These are phyloP conservation scores for Rhodotorula glutinis DNA, from an alignment of 1,284 basidiomycete species.

Conservation along the genomic window DNA sequence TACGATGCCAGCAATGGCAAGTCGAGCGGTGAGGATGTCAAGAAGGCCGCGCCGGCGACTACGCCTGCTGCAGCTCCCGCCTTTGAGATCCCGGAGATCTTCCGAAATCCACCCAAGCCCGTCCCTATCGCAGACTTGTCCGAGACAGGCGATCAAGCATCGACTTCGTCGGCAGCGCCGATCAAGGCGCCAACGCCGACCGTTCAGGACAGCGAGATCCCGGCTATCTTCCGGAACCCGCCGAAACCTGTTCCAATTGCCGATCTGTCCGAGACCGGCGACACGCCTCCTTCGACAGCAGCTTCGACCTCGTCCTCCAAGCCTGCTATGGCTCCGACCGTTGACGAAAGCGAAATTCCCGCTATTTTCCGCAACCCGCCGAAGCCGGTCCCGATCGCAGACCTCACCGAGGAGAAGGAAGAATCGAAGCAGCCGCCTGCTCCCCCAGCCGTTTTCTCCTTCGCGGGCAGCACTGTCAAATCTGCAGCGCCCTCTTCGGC, in stretches of 20 bases:
- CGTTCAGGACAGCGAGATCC: constrained; percentile 8
- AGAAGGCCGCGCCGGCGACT: constrained; percentile 2
- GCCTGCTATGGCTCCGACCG: background rate
- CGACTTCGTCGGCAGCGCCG: background rate
- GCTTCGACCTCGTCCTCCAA: background rate
- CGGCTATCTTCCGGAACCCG: constrained; percentile 22
- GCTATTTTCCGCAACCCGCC: constrained; percentile 29
- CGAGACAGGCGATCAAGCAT: background rate
- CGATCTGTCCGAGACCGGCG: constrained; percentile 2
- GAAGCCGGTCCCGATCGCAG: constrained; percentile 5
- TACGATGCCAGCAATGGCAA: constrained; percentile 5
- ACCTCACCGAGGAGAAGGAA: constrained; percentile 14
- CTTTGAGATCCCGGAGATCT: constrained; percentile 10
- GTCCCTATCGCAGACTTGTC: constrained; percentile 16
- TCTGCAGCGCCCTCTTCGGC: constrained; percentile 1
- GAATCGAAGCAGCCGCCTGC: constrained; percentile 33
- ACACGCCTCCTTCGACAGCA: background rate
- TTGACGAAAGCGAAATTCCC: constrained; percentile 12
- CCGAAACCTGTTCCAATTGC: constrained; percentile 12
- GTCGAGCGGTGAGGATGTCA: constrained; percentile 6
- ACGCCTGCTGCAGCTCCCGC: background rate
- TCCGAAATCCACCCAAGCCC: constrained; percentile 14
- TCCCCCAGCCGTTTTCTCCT: constrained; percentile 39
- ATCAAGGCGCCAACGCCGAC: background rate
- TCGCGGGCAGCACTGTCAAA: constrained; percentile 37